Percentiles rank a stretch among this genome's conserved stretches.
These are phyloP conservation scores for Cladosporium sp. DNA, from an alignment of 2,329 filamentous ascomycete genomes.

Conservation along the genomic window DNA sequence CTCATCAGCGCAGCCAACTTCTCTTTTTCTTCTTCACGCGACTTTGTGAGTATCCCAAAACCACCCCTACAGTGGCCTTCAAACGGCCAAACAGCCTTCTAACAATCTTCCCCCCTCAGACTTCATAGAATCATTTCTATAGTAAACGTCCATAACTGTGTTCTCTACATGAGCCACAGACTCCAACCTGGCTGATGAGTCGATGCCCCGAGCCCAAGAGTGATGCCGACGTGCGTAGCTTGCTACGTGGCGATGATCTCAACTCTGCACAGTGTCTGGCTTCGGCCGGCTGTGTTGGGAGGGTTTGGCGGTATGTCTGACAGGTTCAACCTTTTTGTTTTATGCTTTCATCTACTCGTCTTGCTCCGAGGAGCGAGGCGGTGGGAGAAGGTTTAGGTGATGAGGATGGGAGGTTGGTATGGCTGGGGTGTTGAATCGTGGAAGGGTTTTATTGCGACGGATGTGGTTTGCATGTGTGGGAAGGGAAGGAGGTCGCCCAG, in stretches of 20 bases:
- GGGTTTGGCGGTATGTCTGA: slow-evolving; percentile 38
- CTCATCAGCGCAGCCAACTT: not conserved
- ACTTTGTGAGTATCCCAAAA: slow-evolving; percentile 1
- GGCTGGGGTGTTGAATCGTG: not conserved
- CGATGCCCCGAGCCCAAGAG: slow-evolving; percentile 37
- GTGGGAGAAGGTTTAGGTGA: slow-evolving; percentile 11
- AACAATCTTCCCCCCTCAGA: slow-evolving; percentile 14
- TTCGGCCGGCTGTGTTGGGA: slow-evolving; percentile 34
- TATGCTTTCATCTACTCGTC: slow-evolving; percentile 33
- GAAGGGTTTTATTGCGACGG: not conserved
- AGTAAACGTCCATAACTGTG: slow-evolving; percentile 24
- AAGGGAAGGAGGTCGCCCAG: too few species aligned
- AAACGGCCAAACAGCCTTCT: not conserved
- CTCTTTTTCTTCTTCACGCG: not conserved
- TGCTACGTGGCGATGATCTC: slow-evolving; percentile 37
- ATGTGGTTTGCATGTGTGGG: not conserved
- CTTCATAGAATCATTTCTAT: slow-evolving; percentile 25
- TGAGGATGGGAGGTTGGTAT: not conserved
- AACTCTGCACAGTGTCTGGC: slow-evolving; percentile 32
- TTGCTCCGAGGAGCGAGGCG: not conserved
- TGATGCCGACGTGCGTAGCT: slow-evolving; percentile 34
- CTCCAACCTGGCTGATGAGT: slow-evolving; percentile 39
- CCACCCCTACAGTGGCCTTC: not conserved
- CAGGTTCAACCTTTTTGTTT: slow-evolving; percentile 36
- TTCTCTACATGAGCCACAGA: slow-evolving; percentile 28